These are phyloP conservation scores for Paecilomyces sp. DNA, from an alignment of 2,329 filamentous ascomycete species.

Conservation along the genomic window DNA sequence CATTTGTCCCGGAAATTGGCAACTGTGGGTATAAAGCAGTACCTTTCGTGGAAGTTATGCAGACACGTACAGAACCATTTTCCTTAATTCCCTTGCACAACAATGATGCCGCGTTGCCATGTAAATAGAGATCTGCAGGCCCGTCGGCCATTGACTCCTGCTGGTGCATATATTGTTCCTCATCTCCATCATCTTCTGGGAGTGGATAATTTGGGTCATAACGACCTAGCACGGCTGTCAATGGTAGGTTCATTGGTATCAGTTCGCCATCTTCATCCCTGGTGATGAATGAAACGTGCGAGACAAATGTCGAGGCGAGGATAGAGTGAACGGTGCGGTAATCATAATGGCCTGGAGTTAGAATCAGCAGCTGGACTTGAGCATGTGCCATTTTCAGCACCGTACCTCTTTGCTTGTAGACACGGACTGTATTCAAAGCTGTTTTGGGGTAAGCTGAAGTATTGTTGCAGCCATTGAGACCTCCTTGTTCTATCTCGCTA, in stretches of 20 bases:
- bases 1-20: neutral
- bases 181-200: slow-evolving; percentile 1
- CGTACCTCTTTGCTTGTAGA: slow-evolving; percentile 6
- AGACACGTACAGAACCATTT: slow-evolving; percentile 12
- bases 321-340: slow-evolving; percentile 7
- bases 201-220: slow-evolving; percentile 1
- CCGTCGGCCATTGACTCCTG: neutral
- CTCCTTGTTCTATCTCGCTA: neutral
- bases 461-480: neutral
- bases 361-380: neutral
- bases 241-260: slow-evolving; percentile 4
- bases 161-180: neutral
- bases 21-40: neutral
- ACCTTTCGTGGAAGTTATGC: slow-evolving; percentile 4
- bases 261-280: slow-evolving; percentile 5
- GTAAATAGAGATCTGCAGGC: slow-evolving; percentile 4
- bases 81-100: slow-evolving; percentile 12
- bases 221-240: slow-evolving; percentile 6
- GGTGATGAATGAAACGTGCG: slow-evolving; percentile 5
- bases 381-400: neutral
- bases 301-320: slow-evolving; percentile 5
- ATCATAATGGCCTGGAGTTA: slow-evolving; percentile 3
- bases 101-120: slow-evolving; percentile 34
- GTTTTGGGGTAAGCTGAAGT: slow-evolving; percentile 1
- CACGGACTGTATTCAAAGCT: slow-evolving; percentile 4